Conservation (phyloP, 148 eudicot genomes). For the Cornus kousa region DNA sequence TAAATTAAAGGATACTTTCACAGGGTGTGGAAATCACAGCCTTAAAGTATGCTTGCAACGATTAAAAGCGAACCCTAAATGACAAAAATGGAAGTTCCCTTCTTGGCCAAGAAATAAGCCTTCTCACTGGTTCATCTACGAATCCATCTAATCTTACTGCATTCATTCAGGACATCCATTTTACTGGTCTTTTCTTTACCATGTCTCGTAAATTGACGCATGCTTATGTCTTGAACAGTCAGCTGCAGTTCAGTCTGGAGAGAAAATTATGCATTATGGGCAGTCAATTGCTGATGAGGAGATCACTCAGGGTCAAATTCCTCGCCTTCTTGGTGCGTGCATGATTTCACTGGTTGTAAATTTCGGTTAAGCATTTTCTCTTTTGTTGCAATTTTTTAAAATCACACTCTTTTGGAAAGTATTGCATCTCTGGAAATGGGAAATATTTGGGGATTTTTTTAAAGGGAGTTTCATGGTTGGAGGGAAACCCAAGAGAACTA, state of each 20-base stretch:
- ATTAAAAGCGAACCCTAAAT: too few species aligned
- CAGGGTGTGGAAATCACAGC: too few species aligned
- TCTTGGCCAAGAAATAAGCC: background rate
- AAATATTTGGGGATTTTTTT: background rate
- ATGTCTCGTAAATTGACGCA: background rate
- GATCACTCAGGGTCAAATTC: conserved; percentile 64
- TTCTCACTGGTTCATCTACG: background rate
- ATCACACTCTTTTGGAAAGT: background rate
- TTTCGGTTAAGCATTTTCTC: background rate
- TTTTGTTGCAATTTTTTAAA: background rate
- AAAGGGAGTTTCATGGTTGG: background rate
- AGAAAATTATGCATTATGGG: conserved; percentile 85
- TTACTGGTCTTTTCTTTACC: background rate
- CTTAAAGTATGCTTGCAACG: too few species aligned
- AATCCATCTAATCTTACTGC: background rate
- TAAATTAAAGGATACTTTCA: too few species aligned
- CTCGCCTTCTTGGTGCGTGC: conserved; percentile 84
- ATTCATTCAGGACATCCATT: conserved; percentile 1
- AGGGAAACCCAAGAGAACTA: background rate
- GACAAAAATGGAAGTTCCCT: background rate
- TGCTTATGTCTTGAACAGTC: conserved; percentile 48
- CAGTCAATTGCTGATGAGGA: conserved; percentile 76
- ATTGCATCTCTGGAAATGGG: conserved; percentile 1
- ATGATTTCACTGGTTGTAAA: conserved; percentile 6
- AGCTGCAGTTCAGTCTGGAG: conserved; percentile 70